Evolutionary conservation across 225 moss, liverwort and hornwort species (phyloP).

Genomic region (Ulota crispa): DNA sequence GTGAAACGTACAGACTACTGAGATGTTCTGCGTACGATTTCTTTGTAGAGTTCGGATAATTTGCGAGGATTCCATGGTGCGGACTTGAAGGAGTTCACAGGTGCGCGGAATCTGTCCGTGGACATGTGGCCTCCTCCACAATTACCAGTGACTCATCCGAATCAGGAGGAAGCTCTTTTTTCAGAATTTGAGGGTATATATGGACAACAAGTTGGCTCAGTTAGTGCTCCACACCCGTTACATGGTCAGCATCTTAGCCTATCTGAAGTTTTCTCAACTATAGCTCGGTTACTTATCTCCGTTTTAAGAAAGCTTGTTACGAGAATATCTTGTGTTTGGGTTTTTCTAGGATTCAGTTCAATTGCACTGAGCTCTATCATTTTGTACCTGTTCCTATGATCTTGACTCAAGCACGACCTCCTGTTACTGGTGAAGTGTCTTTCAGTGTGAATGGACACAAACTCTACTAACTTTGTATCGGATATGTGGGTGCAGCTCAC

Average conservation of each 20-base stretch:
- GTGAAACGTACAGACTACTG: background rate
- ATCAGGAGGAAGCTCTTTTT: conserved; percentile 52
- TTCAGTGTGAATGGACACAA: background rate
- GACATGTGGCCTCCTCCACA: conserved; percentile 57
- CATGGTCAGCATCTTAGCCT: conserved; percentile 60
- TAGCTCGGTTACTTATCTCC: background rate
- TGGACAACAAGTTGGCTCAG: conserved; percentile 53
- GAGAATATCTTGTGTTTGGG: background rate
- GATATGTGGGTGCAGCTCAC: conserved; percentile 58
- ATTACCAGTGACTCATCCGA: conserved; percentile 35
- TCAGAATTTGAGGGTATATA: conserved; percentile 77
- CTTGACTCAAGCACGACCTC: background rate
- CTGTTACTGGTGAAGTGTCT: background rate
- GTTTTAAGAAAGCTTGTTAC: background rate
- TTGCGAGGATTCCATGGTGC: conserved; percentile 52
- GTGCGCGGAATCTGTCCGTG: conserved; percentile 65
- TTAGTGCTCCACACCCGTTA: conserved; percentile 45
- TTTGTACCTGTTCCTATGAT: background rate
- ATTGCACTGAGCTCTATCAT: conserved; percentile 1
- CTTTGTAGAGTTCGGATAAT: conserved; percentile 58
- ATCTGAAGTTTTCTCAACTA: background rate
- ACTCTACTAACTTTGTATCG: conserved; percentile 14
- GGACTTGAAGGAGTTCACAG: conserved; percentile 55
- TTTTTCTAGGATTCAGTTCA: background rate
- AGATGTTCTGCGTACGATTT: conserved; percentile 19